Percentiles rank a stretch among this genome's conserved stretches.
These are phyloP conservation scores for Stachybotrys echinatus DNA, from an alignment of 2,329 filamentous ascomycete species.

Conservation along the genomic window DNA sequence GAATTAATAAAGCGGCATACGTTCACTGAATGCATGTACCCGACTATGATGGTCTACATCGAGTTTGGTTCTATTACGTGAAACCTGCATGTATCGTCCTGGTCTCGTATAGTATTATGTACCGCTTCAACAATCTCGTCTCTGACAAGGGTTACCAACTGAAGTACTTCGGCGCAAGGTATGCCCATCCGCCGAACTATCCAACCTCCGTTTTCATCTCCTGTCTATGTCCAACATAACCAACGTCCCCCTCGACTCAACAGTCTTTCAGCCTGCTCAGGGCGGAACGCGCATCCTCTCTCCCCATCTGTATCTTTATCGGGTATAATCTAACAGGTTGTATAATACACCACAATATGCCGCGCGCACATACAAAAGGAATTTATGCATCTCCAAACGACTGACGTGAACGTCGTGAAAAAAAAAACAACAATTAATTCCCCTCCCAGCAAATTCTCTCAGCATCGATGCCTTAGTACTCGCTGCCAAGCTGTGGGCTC, in stretches of 20 bases:
- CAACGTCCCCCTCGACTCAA: too few relatives aligned
- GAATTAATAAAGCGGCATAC: too few relatives aligned
- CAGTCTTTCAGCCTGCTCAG: too few relatives aligned
- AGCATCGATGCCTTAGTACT: conserved; percentile 17
- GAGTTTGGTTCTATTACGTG: too few relatives aligned
- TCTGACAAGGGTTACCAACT: too few relatives aligned
- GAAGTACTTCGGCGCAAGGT: too few relatives aligned
- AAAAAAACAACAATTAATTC: conserved; percentile 7
- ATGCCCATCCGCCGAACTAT: neutral
- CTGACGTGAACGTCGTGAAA: conserved; percentile 21
- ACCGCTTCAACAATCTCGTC: too few relatives aligned
- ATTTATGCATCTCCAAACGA: conserved; percentile 11
- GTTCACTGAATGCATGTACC: too few relatives aligned
- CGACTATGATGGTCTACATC: too few relatives aligned
- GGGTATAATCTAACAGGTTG: conserved; percentile 1
- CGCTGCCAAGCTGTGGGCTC: conserved; percentile 26
- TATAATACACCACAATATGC: conserved; percentile 1
- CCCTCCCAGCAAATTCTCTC: conserved; percentile 1
- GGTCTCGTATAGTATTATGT: neutral
- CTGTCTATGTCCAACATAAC: neutral
- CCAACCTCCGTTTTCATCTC: neutral
- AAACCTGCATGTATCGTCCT: neutral
- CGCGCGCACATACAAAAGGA: conserved; percentile 3
- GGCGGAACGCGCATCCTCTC: too few relatives aligned
- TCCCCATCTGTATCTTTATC: neutral